Evolutionary conservation across 768 basidiomycete species (phyloP), one percentile per base, ranked within the genome.

Genomic region (Leccinum subgranulosum): DNA sequence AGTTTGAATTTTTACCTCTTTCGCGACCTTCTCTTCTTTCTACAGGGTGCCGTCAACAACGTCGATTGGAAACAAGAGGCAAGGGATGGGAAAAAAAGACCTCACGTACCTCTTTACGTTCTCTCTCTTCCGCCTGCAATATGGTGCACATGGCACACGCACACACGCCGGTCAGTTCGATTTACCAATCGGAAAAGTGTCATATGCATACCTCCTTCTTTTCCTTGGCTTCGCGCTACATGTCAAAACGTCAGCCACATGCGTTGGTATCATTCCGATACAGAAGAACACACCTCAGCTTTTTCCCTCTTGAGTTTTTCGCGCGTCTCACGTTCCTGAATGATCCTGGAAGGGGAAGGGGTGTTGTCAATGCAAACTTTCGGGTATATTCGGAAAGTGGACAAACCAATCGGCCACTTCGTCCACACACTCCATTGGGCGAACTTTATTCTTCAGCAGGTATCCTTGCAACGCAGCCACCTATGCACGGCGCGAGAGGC

Each of bases 391-490:
- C 56, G 58, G 53, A 57, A 48, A 27, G 10, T 52, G 15, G 7
- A 69, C 75, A 47, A 70, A 77, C 91, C 93, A 95, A 47, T 84
- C 85, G 29, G 71, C 78, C 25, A 88, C 87, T 69, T 92, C 91
- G 6, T 86, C 86, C 9, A 94, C 91, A 61, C 87, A 90, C 71
- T 93, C 89, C 58, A 82, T 81, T 41, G 92, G 92, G n/a, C 92
- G 85, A 12, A 92, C 87, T 81, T 94, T 92, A 73, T 93, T 93
- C 81, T 88, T 90, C 57, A 92, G 78, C 39, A 94, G 79, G 70
- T 93, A 93, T 3, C 92, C 92, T 77, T 93, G 92, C 62, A 93
- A 79, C 49, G 82, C 79, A 27, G 92, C 92, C 57, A 93, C 90
- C 90, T 91, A 66, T 31, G 55, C 34, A 33, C 48, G 33, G 25